Percentiles rank a stretch among this genome's conserved stretches.
Conservation (phyloP, 345 rosid species). For the Citrus medica region DNA sequence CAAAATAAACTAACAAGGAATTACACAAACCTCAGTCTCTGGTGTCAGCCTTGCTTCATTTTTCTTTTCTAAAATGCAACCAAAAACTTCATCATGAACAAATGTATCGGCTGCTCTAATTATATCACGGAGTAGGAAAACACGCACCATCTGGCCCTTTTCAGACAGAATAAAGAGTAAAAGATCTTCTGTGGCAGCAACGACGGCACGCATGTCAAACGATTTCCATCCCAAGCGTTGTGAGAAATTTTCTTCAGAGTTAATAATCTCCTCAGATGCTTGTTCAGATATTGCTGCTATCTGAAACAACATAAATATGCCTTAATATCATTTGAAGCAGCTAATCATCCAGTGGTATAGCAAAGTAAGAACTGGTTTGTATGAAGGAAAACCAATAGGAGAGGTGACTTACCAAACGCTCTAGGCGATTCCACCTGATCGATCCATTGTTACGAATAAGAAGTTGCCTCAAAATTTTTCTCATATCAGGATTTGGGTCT, state of each 20-base stretch:
- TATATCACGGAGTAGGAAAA: conserved; percentile 78
- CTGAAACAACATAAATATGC: conserved; percentile 34
- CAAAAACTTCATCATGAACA: conserved; percentile 44
- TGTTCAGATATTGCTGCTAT: conserved; percentile 91
- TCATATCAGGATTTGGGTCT: conserved; percentile 94
- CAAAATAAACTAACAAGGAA: background rate
- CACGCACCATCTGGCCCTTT: conserved; percentile 74
- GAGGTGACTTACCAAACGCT: conserved; percentile 65
- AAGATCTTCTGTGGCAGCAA: conserved; percentile 89
- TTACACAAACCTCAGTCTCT: conserved; percentile 41
- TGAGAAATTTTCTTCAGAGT: conserved; percentile 27
- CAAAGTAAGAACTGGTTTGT: background rate
- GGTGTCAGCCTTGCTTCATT: conserved; percentile 19
- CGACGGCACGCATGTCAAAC: conserved; percentile 82
- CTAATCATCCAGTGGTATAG: background rate
- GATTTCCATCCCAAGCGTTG: conserved; percentile 62
- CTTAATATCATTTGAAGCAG: background rate
- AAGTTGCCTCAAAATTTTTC: conserved; percentile 84
- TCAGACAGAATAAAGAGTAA: conserved; percentile 72
- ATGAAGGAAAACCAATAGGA: background rate
- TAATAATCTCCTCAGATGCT: conserved; percentile 38
- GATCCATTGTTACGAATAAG: conserved; percentile 82
- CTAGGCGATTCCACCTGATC: conserved; percentile 90
- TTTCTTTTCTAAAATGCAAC: conserved; percentile 28
- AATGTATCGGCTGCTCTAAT: conserved; percentile 59